phyloP scores from a whole-genome alignment of 169 alveolate species.

The Cryptosporidium ryanae region DNA sequence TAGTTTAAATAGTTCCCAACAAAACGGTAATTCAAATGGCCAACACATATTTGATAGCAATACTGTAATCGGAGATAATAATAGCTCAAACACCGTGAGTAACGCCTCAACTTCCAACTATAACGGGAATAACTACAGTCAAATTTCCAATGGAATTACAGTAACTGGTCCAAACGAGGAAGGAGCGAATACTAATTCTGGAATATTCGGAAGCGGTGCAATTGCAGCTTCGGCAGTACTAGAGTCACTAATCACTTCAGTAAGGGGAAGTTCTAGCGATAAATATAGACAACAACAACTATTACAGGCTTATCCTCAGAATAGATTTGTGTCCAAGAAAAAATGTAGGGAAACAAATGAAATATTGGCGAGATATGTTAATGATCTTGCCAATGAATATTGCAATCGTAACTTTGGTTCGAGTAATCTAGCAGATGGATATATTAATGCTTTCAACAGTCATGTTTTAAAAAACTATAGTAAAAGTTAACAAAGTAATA shows the following conservation, averaged over 20 bases:
- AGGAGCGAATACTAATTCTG: neutral
- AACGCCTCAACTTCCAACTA: neutral
- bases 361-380: constrained; percentile 62
- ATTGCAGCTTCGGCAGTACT: constrained; percentile 72
- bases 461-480: constrained; percentile 55
- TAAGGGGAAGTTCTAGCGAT: constrained; percentile 64
- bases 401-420: constrained; percentile 73
- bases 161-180: neutral
- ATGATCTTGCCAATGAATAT: constrained; percentile 66
- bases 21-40: neutral
- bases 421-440: constrained; percentile 64
- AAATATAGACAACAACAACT: constrained; percentile 50
- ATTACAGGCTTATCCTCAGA: constrained; percentile 69
- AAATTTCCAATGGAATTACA: neutral
- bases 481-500: constrained; percentile 3
- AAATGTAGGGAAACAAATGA: constrained; percentile 69
- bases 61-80: neutral
- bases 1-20: no score
- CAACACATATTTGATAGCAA: neutral
- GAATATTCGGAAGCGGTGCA: constrained; percentile 43
- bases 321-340: constrained; percentile 63
- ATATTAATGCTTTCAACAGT: constrained; percentile 70
- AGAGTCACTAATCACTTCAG: constrained; percentile 62
- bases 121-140: neutral
- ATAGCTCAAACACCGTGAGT: neutral